Evolutionary conservation across 768 basidiomycete species (phyloP).

Genomic region (Podaxis rugospora): DNA sequence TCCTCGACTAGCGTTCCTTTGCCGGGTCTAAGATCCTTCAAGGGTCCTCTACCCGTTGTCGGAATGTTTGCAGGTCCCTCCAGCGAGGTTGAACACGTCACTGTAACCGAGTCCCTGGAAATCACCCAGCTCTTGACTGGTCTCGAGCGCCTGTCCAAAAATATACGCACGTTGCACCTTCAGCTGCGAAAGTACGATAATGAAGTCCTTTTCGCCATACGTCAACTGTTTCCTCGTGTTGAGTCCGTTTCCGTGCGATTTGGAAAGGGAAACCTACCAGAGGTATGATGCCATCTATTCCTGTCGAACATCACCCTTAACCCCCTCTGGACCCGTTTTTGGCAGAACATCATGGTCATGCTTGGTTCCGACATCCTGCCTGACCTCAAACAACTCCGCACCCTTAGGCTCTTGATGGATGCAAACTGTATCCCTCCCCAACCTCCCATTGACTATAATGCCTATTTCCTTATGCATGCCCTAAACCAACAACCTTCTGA

Average conservation of each 20-base stretch:
- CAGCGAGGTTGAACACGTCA: slow-evolving; percentile 16
- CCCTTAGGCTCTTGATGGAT: slow-evolving; percentile 20
- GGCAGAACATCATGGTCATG: slow-evolving; percentile 24
- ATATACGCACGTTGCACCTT: slow-evolving; percentile 20
- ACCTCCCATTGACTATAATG: slow-evolving; percentile 9
- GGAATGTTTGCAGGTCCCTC: slow-evolving; percentile 14
- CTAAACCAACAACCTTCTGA: slow-evolving; percentile 4
- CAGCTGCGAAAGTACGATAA: slow-evolving; percentile 24
- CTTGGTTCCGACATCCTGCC: slow-evolving; percentile 26
- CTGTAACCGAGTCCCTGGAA: slow-evolving; percentile 19
- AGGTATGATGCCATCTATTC: slow-evolving; percentile 15
- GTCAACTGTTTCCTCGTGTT: slow-evolving; percentile 19
- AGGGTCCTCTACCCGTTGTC: slow-evolving; percentile 23
- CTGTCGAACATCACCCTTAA: background rate
- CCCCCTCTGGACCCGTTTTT: background rate
- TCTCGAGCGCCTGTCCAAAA: slow-evolving; percentile 19
- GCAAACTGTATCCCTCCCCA: slow-evolving; percentile 9
- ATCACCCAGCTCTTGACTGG: slow-evolving; percentile 16
- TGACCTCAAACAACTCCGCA: slow-evolving; percentile 20
- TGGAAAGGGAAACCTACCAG: slow-evolving; percentile 18
- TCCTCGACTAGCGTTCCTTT: slow-evolving; percentile 17
- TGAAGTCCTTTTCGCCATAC: slow-evolving; percentile 26
- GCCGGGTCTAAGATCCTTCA: slow-evolving; percentile 21
- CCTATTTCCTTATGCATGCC: slow-evolving; percentile 7
- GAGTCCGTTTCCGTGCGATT: slow-evolving; percentile 20